phyloP scores from a whole-genome alignment of 2,329 filamentous ascomycete genomes.

The Camillea tinctor region DNA sequence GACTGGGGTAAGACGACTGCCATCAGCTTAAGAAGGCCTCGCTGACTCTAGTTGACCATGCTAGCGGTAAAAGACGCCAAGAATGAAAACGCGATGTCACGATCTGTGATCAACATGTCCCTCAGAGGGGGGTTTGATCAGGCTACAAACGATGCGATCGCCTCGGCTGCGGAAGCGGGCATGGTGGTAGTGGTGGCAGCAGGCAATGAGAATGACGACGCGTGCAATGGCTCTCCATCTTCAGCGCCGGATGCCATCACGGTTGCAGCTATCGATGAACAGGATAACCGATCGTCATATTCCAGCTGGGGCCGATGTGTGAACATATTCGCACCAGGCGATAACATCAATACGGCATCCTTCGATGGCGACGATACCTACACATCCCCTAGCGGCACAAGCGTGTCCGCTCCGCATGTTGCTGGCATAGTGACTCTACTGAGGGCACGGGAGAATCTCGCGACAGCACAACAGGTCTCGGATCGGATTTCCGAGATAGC shows the following conservation, averaged over 20 bases:
- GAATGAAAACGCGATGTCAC: constrained; percentile 12
- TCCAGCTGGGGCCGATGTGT: constrained; percentile 29
- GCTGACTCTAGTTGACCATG: constrained; percentile 13
- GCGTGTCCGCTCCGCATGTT: constrained; percentile 29
- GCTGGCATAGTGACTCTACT: constrained; percentile 27
- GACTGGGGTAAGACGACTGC: constrained; percentile 25
- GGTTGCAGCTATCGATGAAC: constrained; percentile 24
- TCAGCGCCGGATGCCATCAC: constrained; percentile 25
- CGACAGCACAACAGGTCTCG: constrained; percentile 12
- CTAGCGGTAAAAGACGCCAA: constrained; percentile 28
- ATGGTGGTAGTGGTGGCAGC: constrained; percentile 29
- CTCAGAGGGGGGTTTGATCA: constrained; percentile 19
- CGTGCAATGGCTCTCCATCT: constrained; percentile 25
- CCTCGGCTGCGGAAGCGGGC: constrained; percentile 17
- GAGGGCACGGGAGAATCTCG: constrained; percentile 24
- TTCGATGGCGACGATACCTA: constrained; percentile 18
- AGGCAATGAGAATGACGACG: constrained; percentile 25
- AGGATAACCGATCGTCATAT: constrained; percentile 22
- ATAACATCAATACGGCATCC: constrained; percentile 24
- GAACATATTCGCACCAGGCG: constrained; percentile 28
- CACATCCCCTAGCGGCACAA: constrained; percentile 23
- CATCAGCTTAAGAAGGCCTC: neutral
- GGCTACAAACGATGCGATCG: constrained; percentile 21
- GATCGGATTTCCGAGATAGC: constrained; percentile 19
- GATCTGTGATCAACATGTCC: constrained; percentile 32